Evolutionary conservation across 192 early-diverging fungal genomes (phyloP), one percentile per base, ranked within the genome.

Genomic region (Ambispora gerdemannii): DNA sequence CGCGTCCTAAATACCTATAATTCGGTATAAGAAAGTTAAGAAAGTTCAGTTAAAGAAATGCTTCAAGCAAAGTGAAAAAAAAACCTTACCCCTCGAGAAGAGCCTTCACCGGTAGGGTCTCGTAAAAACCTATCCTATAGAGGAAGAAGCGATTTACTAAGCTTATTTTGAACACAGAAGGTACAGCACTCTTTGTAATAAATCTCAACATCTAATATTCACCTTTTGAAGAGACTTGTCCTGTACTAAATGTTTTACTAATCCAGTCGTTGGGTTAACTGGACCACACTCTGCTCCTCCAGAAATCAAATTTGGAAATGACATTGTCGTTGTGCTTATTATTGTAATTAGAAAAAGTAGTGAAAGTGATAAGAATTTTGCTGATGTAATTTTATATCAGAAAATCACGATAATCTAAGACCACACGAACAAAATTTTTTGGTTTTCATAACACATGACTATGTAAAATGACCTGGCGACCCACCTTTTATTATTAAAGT

Each of bases 151-250:
- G 38, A 49, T 47, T 7, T 43, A 61, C 35, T 27, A 3, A 33
- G 24, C 11, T 62, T 52, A 28, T 24, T 36, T 43, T 11, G 22
- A 22, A 28, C 19, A 19, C 17, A 50, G 47, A 43, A 17, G 20
- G 0, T 36, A 10, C 15, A 10, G 7, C 63, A 24, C 20, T 43
- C 6, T 22, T 33, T 20, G 10, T 49, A 43, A 30, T 2, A 3
- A 20, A 19, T 28, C 22, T 19, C 2, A n/a, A 15, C 22, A 17
- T 34, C 20, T n/a, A n/a, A 31, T 32, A 6, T 76, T 70, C 84
- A 86, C 93, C 84, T 92, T 92, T 72, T 93, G 88, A 4, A 91
- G 80, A 4, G 90, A 91, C 36, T 85, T 81, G 74, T 94, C 92
- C 53, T 87, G 81, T 50, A 87, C 75, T 72, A 94, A 83, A 74